These are phyloP conservation scores for Beauveria sp. DNA, from an alignment of 2,329 filamentous ascomycete species.

Conservation along the genomic window DNA sequence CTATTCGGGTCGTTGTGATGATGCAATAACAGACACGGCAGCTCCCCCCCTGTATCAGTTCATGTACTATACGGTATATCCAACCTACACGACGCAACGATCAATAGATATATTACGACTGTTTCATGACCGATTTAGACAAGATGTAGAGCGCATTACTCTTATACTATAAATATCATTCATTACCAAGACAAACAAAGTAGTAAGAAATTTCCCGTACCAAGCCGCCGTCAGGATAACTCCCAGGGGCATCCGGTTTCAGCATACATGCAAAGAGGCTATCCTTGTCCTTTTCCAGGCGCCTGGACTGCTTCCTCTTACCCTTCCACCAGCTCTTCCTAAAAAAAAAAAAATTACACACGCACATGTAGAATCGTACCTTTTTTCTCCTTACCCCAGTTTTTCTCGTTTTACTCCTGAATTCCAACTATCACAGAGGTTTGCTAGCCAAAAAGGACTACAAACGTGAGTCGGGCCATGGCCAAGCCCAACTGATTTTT, in stretches of 20 bases:
- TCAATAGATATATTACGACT: neutral
- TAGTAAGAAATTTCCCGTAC: neutral
- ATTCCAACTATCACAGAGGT: conserved; percentile 3
- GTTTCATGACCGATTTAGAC: neutral
- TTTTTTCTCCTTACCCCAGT: too few species aligned
- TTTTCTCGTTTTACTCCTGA: neutral
- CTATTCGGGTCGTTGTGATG: conserved; percentile 55
- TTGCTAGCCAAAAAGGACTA: neutral
- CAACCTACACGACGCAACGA: neutral
- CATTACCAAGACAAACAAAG: neutral
- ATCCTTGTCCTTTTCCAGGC: neutral
- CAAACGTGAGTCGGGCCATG: neutral
- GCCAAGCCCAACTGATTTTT: neutral
- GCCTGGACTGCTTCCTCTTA: neutral
- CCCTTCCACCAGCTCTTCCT: neutral
- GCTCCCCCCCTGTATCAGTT: neutral
- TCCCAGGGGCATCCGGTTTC: neutral
- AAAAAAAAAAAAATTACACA: neutral
- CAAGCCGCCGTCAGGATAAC: neutral
- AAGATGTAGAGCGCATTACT: neutral
- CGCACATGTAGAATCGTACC: neutral
- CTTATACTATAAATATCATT: neutral
- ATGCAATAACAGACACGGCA: neutral
- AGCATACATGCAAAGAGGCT: conserved; percentile 1
- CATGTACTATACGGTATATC: neutral